A percentile compares a stretch with the other conserved stretches of the same genome.
These are phyloP conservation scores for Penstemon eatonii DNA, from an alignment of 257 asterid genomes.

Conservation along the genomic window DNA sequence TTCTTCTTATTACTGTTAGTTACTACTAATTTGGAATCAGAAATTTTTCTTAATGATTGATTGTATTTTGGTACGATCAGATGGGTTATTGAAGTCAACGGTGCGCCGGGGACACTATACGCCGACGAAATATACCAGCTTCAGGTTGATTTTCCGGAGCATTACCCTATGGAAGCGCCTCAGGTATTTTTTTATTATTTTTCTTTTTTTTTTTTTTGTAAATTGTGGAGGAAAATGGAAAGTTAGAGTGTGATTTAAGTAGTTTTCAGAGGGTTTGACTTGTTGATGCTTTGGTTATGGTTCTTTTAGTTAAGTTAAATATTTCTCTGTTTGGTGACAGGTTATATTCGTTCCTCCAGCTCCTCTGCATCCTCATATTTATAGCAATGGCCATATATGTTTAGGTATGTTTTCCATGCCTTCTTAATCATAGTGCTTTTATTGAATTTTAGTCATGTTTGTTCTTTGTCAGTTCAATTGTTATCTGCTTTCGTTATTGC, in stretches of 20 bases:
- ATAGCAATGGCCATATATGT: slow-evolving; percentile 96
- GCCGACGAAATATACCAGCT: slow-evolving; percentile 61
- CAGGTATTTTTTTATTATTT: slow-evolving; percentile 40
- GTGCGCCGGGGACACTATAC: slow-evolving; percentile 65
- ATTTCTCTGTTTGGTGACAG: slow-evolving; percentile 33
- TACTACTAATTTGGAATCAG: not conserved
- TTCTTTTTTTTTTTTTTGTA: not conserved
- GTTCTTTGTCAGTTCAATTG: too few species aligned
- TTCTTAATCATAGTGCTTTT: not conserved
- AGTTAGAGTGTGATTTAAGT: not conserved
- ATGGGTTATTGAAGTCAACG: slow-evolving; percentile 68
- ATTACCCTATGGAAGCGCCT: slow-evolving; percentile 76
- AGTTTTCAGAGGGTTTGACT: slow-evolving; percentile 31
- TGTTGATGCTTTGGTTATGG: not conserved
- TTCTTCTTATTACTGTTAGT: not conserved
- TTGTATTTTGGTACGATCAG: slow-evolving; percentile 33
- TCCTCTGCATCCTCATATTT: slow-evolving; percentile 88
- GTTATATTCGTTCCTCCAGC: slow-evolving; percentile 84
- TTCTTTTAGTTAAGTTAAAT: not conserved
- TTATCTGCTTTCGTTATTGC: slow-evolving; percentile 11
- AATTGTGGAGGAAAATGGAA: not conserved
- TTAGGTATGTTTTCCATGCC: slow-evolving; percentile 54
- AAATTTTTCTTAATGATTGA: not conserved
- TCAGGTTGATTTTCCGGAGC: slow-evolving; percentile 75
- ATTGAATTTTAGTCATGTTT: not conserved